A percentile compares a stretch with the other conserved stretches of the same genome.
phyloP scores from a whole-genome alignment of 2,329 filamentous ascomycete species.

The Dothiorella sarmentorum region DNA sequence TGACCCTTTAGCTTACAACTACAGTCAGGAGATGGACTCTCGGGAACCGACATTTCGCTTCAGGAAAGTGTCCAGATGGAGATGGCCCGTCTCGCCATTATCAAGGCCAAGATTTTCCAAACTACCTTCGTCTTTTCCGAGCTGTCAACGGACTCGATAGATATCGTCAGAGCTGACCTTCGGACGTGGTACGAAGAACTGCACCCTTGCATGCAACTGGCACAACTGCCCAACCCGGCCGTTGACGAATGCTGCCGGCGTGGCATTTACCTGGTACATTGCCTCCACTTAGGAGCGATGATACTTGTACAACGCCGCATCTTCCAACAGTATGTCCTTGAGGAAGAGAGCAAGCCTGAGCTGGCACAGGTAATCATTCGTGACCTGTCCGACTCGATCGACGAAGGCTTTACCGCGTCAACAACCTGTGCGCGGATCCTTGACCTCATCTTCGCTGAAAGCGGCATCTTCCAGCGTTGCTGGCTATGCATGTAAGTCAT shows the following conservation, averaged over 20 bases:
- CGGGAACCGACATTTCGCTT: neutral
- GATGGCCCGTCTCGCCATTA: slow-evolving; percentile 24
- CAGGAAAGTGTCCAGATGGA: slow-evolving; percentile 22
- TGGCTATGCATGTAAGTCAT: slow-evolving; percentile 24
- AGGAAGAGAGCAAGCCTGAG: neutral
- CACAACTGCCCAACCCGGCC: neutral
- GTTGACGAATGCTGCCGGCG: slow-evolving; percentile 13
- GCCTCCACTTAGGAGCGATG: slow-evolving; percentile 27
- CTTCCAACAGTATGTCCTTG: slow-evolving; percentile 17
- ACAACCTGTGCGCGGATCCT: slow-evolving; percentile 22
- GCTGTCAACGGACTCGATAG: slow-evolving; percentile 9
- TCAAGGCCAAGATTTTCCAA: slow-evolving; percentile 23
- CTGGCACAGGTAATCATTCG: neutral
- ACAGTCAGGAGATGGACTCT: neutral
- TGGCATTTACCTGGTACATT: slow-evolving; percentile 24
- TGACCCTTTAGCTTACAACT: neutral
- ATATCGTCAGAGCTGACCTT: slow-evolving; percentile 20
- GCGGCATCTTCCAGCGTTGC: slow-evolving; percentile 23
- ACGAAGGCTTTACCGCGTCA: slow-evolving; percentile 24
- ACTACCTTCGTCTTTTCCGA: slow-evolving; percentile 7
- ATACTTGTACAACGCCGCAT: slow-evolving; percentile 22
- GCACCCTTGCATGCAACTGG: slow-evolving; percentile 22
- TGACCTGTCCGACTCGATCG: slow-evolving; percentile 11
- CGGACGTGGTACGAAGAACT: slow-evolving; percentile 20
- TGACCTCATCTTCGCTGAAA: slow-evolving; percentile 20